Percentiles rank a stretch among this genome's conserved stretches.
Evolutionary conservation across 768 basidiomycete genomes (phyloP).

Genomic region (Kwoniella sp.): DNA sequence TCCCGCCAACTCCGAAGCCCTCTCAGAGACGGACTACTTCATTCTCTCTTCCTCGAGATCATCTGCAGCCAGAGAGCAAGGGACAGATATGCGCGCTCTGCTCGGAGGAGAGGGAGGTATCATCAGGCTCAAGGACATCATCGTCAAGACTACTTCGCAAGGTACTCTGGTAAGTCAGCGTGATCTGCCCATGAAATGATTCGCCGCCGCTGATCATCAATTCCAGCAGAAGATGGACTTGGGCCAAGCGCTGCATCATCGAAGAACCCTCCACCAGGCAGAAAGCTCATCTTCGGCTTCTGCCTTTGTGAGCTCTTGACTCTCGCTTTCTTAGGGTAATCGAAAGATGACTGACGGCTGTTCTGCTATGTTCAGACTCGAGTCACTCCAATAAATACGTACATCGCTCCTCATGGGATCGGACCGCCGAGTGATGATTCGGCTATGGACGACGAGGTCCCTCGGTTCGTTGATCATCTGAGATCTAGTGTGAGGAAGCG

Average conservation of each 20-base stretch:
- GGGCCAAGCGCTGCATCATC: neutral
- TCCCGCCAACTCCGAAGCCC: neutral
- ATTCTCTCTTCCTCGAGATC: slow-evolving; percentile 35
- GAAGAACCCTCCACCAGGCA: slow-evolving; percentile 1
- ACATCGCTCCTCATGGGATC: slow-evolving; percentile 12
- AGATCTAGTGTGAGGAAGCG: slow-evolving; percentile 69
- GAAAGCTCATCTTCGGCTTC: slow-evolving; percentile 2
- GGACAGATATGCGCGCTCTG: slow-evolving; percentile 35
- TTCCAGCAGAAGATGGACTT: slow-evolving; percentile 7
- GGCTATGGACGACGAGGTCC: slow-evolving; percentile 56
- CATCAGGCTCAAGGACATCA: slow-evolving; percentile 21
- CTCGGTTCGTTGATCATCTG: slow-evolving; percentile 55
- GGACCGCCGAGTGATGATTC: slow-evolving; percentile 53
- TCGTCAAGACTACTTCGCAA: neutral
- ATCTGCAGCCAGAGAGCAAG: slow-evolving; percentile 20
- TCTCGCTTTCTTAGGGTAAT: neutral
- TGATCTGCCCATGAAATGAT: neutral
- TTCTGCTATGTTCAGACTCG: slow-evolving; percentile 12
- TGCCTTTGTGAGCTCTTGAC: slow-evolving; percentile 7
- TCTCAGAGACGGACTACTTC: slow-evolving; percentile 15
- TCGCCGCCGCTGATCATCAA: neutral
- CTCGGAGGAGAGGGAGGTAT: slow-evolving; percentile 43
- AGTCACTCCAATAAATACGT: slow-evolving; percentile 31
- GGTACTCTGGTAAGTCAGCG: neutral
- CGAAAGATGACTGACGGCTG: neutral